A percentile compares a stretch with the other conserved stretches of the same genome.
These are phyloP conservation scores for Aotearoamyces nothofagi DNA, from an alignment of 2,329 filamentous ascomycete genomes.

Conservation along the genomic window DNA sequence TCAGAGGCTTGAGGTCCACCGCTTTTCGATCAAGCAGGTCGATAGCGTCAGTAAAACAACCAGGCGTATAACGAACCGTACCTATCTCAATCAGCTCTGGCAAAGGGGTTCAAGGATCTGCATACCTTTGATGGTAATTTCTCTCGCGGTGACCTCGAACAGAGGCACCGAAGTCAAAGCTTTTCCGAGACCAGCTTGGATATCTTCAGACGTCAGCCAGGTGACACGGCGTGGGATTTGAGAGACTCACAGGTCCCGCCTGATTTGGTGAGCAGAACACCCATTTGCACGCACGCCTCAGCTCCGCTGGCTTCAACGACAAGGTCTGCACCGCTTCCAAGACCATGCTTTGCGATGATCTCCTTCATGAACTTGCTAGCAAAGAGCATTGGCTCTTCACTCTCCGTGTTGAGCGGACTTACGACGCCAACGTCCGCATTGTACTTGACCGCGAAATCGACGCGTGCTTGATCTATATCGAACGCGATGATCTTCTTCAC, in stretches of 20 bases:
- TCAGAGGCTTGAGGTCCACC: no score
- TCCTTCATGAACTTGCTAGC: conserved; percentile 7
- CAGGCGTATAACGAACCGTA: no score
- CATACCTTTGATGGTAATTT: no score
- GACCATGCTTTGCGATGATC: conserved; percentile 7
- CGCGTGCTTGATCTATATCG: conserved; percentile 14
- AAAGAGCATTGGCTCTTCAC: conserved; percentile 3
- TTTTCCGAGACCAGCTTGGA: conserved; percentile 15
- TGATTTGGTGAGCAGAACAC: conserved; percentile 11
- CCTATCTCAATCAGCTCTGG: no score
- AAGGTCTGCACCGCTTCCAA: conserved; percentile 12
- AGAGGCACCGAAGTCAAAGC: no score
- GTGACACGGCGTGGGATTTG: not conserved
- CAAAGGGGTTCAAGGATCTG: no score
- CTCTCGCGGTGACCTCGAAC: no score
- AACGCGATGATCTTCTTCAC: conserved; percentile 16
- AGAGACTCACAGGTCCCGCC: conserved; percentile 9
- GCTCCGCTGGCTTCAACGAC: conserved; percentile 14
- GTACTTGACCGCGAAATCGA: conserved; percentile 13
- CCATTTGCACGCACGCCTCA: conserved; percentile 13
- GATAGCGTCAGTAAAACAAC: no score
- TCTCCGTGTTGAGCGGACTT: conserved; percentile 7
- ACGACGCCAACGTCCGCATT: conserved; percentile 11
- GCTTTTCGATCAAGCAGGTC: no score
- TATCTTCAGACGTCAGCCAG: conserved; percentile 3